Evolutionary conservation across 1,139 yeast genomes (phyloP), one percentile per base, ranked within the genome.

Genomic region (Geotrichum siamense): DNA sequence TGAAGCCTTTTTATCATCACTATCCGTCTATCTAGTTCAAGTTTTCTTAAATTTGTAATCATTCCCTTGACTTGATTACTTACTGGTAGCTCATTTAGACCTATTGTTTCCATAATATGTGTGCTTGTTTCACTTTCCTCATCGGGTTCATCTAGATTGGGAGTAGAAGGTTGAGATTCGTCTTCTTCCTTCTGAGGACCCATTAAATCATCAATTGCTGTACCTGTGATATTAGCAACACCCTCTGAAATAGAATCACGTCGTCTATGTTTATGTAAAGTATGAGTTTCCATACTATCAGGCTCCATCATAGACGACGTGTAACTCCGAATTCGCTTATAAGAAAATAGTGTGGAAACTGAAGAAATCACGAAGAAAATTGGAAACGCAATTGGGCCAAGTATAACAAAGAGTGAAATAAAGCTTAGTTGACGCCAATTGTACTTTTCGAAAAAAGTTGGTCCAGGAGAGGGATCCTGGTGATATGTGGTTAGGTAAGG

Each of bases 21-120:
- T 2, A 54, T 59, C 39, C 51, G 59, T 45, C 62, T 62, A n/a
- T 53, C 45, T 65, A 65, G 62, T 2, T 50, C 48, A 26, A 62
- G 47, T 20, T 27, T 30, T 45, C 61, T 62, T 36, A 62, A 48
- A 22, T 44, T 38, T 2, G 41, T 51, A 12, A 49, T 34, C 34
- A 54, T 49, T 10, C 29, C 27, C 16, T 25, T 10, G 2, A 35
- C 47, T 13, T 17, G 15, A 6, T 39, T 33, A 10, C 32, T 15
- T 27, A 39, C 4, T 16, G 19, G 20, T 1, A 35, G 29, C 16
- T 20, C 37, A 13, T 36, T 26, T 13, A 26, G 17, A 20, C 16
- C 30, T 10, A 19, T 22, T 3, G 40, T n/a, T 9, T 32, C 34
- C 8, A 43, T 15, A 2, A 31, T 22, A 26, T 28, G 28, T 20